phyloP scores from a whole-genome alignment of 305 asterid species.

The Fraxinus velutina region DNA sequence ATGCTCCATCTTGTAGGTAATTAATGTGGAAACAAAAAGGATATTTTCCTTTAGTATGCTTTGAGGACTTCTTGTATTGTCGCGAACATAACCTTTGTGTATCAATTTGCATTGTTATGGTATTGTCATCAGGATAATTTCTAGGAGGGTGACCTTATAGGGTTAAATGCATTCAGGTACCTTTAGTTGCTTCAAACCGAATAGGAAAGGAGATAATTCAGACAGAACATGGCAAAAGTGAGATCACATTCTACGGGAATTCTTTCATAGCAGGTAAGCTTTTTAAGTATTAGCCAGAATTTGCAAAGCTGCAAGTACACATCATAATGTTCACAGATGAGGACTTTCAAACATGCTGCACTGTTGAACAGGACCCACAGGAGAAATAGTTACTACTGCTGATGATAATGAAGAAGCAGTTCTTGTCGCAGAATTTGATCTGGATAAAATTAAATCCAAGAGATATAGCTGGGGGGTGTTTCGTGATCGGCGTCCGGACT shows the following conservation, averaged over 20 bases:
- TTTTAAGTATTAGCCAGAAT: neutral
- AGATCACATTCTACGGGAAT: conserved; percentile 84
- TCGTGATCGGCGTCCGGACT: conserved; percentile 91
- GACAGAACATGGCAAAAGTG: conserved; percentile 90
- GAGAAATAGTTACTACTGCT: conserved; percentile 72
- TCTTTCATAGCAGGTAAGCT: conserved; percentile 82
- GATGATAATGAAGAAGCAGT: conserved; percentile 77
- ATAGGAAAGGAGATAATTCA: conserved; percentile 73
- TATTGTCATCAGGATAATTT: neutral
- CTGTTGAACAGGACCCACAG: conserved; percentile 66
- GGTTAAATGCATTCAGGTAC: conserved; percentile 51
- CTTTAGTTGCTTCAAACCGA: conserved; percentile 90
- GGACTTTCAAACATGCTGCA: conserved; percentile 15
- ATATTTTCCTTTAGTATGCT: neutral
- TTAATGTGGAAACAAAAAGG: neutral
- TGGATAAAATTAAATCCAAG: conserved; percentile 71
- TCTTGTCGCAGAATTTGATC: conserved; percentile 74
- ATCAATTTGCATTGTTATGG: neutral
- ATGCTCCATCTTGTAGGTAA: neutral
- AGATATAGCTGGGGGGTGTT: conserved; percentile 87
- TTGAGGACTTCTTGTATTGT: neutral
- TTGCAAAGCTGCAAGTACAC: neutral
- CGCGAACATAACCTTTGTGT: neutral
- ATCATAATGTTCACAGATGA: neutral
- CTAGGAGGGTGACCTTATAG: neutral